These are phyloP conservation scores for Thalassiosira hispida DNA, from an alignment of 352 stramenopile species.

Conservation along the genomic window DNA sequence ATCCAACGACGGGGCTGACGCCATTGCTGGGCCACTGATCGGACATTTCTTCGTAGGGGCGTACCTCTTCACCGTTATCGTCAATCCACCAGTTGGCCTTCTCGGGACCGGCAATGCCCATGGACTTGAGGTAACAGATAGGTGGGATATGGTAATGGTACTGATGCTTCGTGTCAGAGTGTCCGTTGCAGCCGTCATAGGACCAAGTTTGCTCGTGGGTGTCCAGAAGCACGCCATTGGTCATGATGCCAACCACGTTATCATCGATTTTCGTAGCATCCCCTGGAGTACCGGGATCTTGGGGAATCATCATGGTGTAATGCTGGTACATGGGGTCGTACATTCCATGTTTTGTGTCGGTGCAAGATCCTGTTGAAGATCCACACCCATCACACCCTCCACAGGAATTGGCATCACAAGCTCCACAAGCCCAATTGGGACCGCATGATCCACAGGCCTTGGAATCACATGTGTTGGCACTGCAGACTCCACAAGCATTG, in stretches of 20 bases:
- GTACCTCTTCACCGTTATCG: constrained; percentile 1
- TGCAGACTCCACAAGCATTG: too few species aligned
- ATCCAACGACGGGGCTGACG: constrained; percentile 38
- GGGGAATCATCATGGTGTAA: constrained; percentile 40
- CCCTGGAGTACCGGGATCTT: constrained; percentile 7
- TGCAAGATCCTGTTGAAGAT: constrained; percentile 2
- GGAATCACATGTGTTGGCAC: too few species aligned
- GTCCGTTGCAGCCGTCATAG: constrained; percentile 40
- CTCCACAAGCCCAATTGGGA: not conserved
- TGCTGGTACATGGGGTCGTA: constrained; percentile 28
- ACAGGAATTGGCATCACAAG: constrained; percentile 8
- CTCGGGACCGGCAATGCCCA: constrained; percentile 21
- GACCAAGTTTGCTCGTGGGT: constrained; percentile 41
- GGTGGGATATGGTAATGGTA: constrained; percentile 48
- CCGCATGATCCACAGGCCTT: not conserved
- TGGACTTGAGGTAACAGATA: constrained; percentile 29
- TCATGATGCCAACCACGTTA: constrained; percentile 40
- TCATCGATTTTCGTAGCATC: constrained; percentile 10
- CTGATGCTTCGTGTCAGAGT: constrained; percentile 39
- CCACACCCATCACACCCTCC: constrained; percentile 6
- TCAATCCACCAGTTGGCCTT: constrained; percentile 25
- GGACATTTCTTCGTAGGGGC: constrained; percentile 30
- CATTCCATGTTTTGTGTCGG: not conserved
- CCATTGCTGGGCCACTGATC: constrained; percentile 15
- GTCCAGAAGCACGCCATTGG: constrained; percentile 41